These are phyloP conservation scores for Hypoxylon sp. DNA, from an alignment of 2,329 filamentous ascomycete species.

Conservation along the genomic window DNA sequence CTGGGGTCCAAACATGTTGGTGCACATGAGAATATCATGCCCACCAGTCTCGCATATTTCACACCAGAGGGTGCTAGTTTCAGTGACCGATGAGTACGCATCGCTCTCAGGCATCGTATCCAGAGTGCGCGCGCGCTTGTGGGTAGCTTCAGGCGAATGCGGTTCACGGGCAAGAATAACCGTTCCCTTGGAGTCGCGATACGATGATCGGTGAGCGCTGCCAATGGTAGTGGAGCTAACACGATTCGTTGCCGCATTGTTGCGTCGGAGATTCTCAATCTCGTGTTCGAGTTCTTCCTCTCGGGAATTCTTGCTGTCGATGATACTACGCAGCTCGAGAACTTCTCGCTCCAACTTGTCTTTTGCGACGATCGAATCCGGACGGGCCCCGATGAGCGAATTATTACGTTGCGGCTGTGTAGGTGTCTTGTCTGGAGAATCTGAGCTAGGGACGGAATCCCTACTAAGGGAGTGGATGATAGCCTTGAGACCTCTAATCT, in stretches of 20 bases:
- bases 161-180: slow-evolving; percentile 70
- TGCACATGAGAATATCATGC: slow-evolving; percentile 95
- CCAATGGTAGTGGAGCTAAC: slow-evolving; percentile 66
- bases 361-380: slow-evolving; percentile 66
- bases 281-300: slow-evolving; percentile 92
- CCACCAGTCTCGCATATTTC: slow-evolving; percentile 95
- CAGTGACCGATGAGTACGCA: slow-evolving; percentile 77
- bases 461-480: slow-evolving; percentile 97
- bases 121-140: slow-evolving; percentile 69
- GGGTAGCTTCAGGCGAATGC: slow-evolving; percentile 63
- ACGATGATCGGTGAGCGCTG: slow-evolving; percentile 70
- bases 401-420: slow-evolving; percentile 53
- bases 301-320: slow-evolving; percentile 79
- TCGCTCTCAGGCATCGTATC: slow-evolving; percentile 81
- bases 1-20: slow-evolving; percentile 81
- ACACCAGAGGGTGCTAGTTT: slow-evolving; percentile 85
- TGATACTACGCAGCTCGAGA: slow-evolving; percentile 79
- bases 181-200: slow-evolving; percentile 77
- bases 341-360: slow-evolving; percentile 86
- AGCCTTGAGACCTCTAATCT: slow-evolving; percentile 95
- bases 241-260: slow-evolving; percentile 62
- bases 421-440: slow-evolving; percentile 56
- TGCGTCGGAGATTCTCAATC: slow-evolving; percentile 75
- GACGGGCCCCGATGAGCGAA: slow-evolving; percentile 61
- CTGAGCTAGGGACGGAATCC: slow-evolving; percentile 70